Base-by-base conservation (phyloP, 2,329 filamentous ascomycete species). In the Pseudocercospora vitis region DNA sequence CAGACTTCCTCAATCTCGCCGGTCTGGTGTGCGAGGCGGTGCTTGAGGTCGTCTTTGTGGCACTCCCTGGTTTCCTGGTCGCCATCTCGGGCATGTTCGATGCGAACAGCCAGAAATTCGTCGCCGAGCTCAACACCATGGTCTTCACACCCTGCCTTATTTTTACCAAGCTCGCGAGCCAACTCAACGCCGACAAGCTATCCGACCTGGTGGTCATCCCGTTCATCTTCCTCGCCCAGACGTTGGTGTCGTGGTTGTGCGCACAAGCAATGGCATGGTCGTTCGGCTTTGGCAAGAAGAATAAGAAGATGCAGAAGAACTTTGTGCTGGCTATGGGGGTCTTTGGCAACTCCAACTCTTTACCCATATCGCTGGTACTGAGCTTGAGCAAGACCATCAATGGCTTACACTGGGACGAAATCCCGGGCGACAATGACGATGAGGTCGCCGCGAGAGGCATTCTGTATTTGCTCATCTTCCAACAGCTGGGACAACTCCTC, bases 251-350 rank as follows among this genome's bases (percentile, higher is more conserved):
- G 11, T 99, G 91, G 75, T 50, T 83, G 2, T 89, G 91, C 50
- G 86, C 91, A 2, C 74, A 84, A 7, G 65, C 80, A 9, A 82
- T 97, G 50, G 83, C 88, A 14, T 86, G 82, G 72, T 76, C 84
- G 45, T 95, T 91, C 70, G 79, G 88, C 12, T 91, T 99, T 73
- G 56, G 56, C 5, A 52, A 53, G 50, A 65, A 64, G 52, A 32
- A 61, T 33, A 68, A 67, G 59, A 91, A 88, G 71, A 84, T 92
- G 58, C 88, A 91, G 35, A 83, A 86, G 61, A 99, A 99, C 74
- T 99, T 99, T 68, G 88, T 99, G 35, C 88, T 90, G 26, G 94
- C 94, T 49, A 99, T 99, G 94, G 91, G 89, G 45, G 84, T 97
- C 45, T 99, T 99, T 71, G 94, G 92, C 64, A 99, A 99, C 72